Conservation (phyloP, 140 eudicot species). For the Anethum foeniculum region DNA sequence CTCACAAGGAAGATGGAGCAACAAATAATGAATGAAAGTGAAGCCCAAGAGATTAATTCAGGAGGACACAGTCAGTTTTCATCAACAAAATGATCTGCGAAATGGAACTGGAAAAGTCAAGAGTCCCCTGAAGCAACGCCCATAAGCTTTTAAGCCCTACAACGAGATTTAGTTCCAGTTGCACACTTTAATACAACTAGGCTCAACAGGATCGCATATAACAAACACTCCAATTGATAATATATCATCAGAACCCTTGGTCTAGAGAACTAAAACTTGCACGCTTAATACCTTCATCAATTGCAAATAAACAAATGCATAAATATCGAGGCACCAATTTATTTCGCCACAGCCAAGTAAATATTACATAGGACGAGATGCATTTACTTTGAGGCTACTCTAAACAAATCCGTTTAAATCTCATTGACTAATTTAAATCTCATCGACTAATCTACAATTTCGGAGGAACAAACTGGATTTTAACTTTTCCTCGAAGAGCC, state of each 20-base stretch:
- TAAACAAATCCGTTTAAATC: not conserved
- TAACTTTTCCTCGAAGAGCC: not conserved
- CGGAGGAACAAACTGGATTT: not conserved
- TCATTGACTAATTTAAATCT: not conserved
- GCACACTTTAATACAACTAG: not conserved
- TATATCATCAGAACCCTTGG: not conserved
- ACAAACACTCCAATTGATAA: not conserved
- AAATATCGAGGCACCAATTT: not conserved
- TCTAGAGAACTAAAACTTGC: not conserved
- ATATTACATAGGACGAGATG: not conserved
- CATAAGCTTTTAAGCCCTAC: not conserved
- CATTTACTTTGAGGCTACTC: constrained; percentile 7
- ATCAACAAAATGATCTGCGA: not conserved
- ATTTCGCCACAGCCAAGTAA: not conserved
- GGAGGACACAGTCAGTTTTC: not conserved
- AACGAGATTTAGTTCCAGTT: not conserved
- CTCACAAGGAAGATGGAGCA: not conserved
- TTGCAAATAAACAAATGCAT: not conserved
- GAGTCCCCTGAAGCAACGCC: not conserved
- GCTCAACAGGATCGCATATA: not conserved
- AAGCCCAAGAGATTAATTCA: not conserved
- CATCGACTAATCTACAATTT: not conserved
- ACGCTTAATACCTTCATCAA: not conserved
- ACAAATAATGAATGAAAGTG: not conserved
- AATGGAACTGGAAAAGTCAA: not conserved